Conservation (phyloP, 2,329 filamentous ascomycete species). For the Stachybotrys elegans region DNA sequence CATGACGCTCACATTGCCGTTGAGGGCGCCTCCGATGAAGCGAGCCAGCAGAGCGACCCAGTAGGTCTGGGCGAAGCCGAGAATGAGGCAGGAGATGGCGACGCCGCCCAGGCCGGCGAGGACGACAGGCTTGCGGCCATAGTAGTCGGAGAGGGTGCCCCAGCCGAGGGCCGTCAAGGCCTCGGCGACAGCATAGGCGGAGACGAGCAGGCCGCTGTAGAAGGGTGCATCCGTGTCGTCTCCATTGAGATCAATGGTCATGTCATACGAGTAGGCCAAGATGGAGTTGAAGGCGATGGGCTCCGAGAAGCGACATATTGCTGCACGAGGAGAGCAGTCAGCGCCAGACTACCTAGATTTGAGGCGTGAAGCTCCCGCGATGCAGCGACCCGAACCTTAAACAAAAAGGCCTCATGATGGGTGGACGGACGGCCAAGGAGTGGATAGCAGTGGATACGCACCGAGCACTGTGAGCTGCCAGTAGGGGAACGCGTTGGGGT, state of each 20-base stretch:
- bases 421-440: not conserved
- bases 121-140: slow-evolving; percentile 65
- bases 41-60: slow-evolving; percentile 79
- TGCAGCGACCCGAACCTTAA: too few species aligned
- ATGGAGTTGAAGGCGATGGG: slow-evolving; percentile 93
- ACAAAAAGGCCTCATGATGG: not conserved
- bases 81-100: slow-evolving; percentile 69
- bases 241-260: slow-evolving; percentile 77
- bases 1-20: slow-evolving; percentile 86
- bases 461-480: slow-evolving; percentile 9
- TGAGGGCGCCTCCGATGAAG: slow-evolving; percentile 78
- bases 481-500: slow-evolving; percentile 9
- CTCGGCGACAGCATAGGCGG: slow-evolving; percentile 82
- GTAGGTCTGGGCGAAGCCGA: slow-evolving; percentile 75
- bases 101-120: slow-evolving; percentile 72
- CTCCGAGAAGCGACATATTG: slow-evolving; percentile 56
- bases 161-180: slow-evolving; percentile 70
- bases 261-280: slow-evolving; percentile 81
- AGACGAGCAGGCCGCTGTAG: slow-evolving; percentile 82
- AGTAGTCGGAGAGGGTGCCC: slow-evolving; percentile 50
- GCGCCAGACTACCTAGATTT: not conserved
- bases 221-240: slow-evolving; percentile 65
- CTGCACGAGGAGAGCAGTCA: slow-evolving; percentile 7
- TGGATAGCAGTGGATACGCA: not conserved
- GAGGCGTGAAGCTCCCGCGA: not conserved